Percentiles rank a stretch among this genome's conserved stretches.
Evolutionary conservation across 2,329 filamentous ascomycete species (phyloP).

Genomic region (Aspergillus tubingensis): DNA sequence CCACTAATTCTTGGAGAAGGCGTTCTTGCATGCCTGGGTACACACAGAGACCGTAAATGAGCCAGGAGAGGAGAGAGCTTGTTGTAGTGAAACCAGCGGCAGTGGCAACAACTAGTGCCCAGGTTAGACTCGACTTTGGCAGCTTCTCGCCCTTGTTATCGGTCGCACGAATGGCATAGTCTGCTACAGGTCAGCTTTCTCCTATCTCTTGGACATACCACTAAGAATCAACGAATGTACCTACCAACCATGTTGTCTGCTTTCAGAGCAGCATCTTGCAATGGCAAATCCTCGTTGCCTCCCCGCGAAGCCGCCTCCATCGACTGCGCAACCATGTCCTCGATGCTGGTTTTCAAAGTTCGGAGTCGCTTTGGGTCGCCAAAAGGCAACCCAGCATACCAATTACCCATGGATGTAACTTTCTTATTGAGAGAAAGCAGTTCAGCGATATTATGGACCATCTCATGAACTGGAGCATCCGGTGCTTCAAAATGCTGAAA

Average conservation of each 20-base stretch:
- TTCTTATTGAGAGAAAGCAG: conserved; percentile 61
- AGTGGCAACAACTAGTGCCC: conserved; percentile 53
- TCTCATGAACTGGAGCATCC: conserved; percentile 53
- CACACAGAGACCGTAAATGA: conserved; percentile 55
- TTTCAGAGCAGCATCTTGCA: conserved; percentile 49
- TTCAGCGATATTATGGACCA: conserved; percentile 55
- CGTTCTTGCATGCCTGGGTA: conserved; percentile 60
- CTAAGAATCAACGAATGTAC: background rate
- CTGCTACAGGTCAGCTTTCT: conserved; percentile 23
- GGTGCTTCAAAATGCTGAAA: conserved; percentile 46
- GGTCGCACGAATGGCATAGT: conserved; percentile 57
- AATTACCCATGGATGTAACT: conserved; percentile 55
- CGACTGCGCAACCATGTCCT: conserved; percentile 26
- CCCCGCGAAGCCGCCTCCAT: conserved; percentile 22
- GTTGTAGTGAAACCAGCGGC: conserved; percentile 66
- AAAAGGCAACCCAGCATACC: conserved; percentile 61
- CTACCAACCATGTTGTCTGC: conserved; percentile 40
- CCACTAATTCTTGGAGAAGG: conserved; percentile 60
- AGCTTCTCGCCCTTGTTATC: conserved; percentile 59
- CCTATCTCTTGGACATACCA: too few relatives aligned
- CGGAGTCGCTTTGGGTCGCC: conserved; percentile 54
- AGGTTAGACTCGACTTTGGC: conserved; percentile 45
- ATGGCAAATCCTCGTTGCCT: conserved; percentile 32
- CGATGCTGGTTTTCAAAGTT: conserved; percentile 17
- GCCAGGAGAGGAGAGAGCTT: conserved; percentile 60